Base-by-base conservation (phyloP, 805 yeast species). In the Wickerhamiella lipophila region DNA sequence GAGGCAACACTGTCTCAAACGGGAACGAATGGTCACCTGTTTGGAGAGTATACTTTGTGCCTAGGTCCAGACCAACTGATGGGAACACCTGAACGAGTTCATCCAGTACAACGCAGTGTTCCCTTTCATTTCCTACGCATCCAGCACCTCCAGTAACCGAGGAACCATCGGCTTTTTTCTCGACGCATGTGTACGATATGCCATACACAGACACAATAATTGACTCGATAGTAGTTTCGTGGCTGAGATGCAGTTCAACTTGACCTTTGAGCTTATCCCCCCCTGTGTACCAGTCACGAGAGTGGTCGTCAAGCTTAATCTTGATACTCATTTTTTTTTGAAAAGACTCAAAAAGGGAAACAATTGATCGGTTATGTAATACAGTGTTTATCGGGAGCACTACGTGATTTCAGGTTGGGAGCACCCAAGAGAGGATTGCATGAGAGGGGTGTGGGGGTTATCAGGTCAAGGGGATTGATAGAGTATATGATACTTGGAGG, bases 111-210 rank as follows among this genome's bases (percentile, higher is more conserved):
- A 53, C 54, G 42, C 55, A 60, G 16, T 48, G 50, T 49, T 55
- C 62, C 32, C 50, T 47, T 29, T 47, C 60, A 34, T 41, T 49
- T 34, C 55, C 58, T 15, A 50, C 43, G 46, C 53, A 53, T 42
- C 50, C 50, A 27, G 53, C 57, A 30, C 59, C 57, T 6, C 41
- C 48, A 3, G 48, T 36, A 7, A 29, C 26, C 3, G 46, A 16
- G n/a, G 26, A 12, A 25, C 49, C 53, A 39, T 52, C 61, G 39
- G 52, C 53, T 22, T 49, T 50, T n/a, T 53, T 42, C n/a, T 50
- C 53, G 12, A 75, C 53, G 63, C 79, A 53, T 61, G 83, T 52
- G 66, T 83, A 50, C 86, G 89, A 70, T 83, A 88, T 70, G 74
- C 76, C 61, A 72, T 81, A 68, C 53, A 68, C 42, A 78, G 78